These are phyloP conservation scores for Coemansia sp. DNA, from an alignment of 371 early-diverging fungal genomes.

Conservation along the genomic window DNA sequence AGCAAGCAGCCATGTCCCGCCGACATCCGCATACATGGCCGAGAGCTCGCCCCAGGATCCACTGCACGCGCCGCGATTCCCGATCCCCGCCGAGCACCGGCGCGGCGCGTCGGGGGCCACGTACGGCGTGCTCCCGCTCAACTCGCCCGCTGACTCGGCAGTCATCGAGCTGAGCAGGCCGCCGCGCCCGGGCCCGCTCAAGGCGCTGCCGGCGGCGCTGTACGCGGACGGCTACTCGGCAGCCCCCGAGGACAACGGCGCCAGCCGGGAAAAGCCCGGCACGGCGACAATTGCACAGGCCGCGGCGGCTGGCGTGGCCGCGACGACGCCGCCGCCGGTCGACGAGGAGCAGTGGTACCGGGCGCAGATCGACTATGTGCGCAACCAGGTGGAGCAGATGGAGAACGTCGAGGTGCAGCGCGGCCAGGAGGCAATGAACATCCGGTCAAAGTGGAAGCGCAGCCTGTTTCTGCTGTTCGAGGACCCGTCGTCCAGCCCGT, in stretches of 20 bases:
- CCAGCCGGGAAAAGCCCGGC: constrained; percentile 6
- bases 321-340: constrained; percentile 21
- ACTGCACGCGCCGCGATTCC: constrained; percentile 29
- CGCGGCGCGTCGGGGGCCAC: constrained; percentile 7
- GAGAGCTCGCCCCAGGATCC: constrained; percentile 4
- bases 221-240: not conserved
- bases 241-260: constrained; percentile 1
- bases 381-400: constrained; percentile 46
- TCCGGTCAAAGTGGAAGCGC: constrained; percentile 57
- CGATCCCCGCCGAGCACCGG: constrained; percentile 19
- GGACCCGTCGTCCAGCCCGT: constrained; percentile 51
- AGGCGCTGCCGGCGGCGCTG: constrained; percentile 18
- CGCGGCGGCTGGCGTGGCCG: constrained; percentile 21
- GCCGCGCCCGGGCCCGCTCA: constrained; percentile 20
- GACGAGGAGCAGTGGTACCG: constrained; percentile 46
- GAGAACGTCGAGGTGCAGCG: constrained; percentile 41
- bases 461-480: constrained; percentile 58
- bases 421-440: constrained; percentile 38
- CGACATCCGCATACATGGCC: not conserved
- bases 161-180: constrained; percentile 17
- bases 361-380: constrained; percentile 49
- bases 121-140: constrained; percentile 12
- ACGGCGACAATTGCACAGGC: constrained; percentile 7
- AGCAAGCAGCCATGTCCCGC: not conserved
- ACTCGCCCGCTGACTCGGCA: constrained; percentile 22